Conservation (phyloP, 1,284 basidiomycete species). For the Anthracocystis walkeri region DNA sequence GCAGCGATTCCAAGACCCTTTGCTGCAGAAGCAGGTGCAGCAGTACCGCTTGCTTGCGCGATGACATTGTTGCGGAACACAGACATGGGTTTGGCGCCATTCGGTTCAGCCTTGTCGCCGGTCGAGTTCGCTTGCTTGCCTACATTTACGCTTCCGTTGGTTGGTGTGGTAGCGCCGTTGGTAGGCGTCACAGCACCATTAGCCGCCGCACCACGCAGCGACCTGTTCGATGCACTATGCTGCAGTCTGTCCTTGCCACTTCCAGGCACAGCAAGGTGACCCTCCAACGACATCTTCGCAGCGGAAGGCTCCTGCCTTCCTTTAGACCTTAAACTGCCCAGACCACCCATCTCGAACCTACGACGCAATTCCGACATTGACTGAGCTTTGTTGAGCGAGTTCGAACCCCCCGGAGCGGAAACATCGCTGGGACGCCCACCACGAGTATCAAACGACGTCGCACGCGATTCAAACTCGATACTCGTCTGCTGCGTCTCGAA, state of each 20-base stretch:
- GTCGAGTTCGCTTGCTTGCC: neutral
- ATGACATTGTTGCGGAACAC: conserved; percentile 28
- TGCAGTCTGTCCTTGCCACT: conserved; percentile 7
- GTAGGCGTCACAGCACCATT: conserved; percentile 1
- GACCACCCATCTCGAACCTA: conserved; percentile 27
- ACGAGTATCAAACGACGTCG: conserved; percentile 39
- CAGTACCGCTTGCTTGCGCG: conserved; percentile 9
- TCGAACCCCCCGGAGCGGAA: conserved; percentile 9
- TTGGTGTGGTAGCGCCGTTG: conserved; percentile 20
- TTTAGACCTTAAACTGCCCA: conserved; percentile 21
- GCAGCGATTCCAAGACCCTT: conserved; percentile 35
- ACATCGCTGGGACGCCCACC: conserved; percentile 29
- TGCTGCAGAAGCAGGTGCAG: conserved; percentile 9
- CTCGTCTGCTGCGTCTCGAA: conserved; percentile 51
- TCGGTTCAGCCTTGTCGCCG: conserved; percentile 4
- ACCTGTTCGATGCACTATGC: conserved; percentile 27
- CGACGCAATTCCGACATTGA: conserved; percentile 41
- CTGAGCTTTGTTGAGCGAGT: conserved; percentile 32
- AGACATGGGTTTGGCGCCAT: conserved; percentile 6
- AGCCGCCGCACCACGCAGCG: conserved; percentile 9
- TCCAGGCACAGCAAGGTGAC: conserved; percentile 18
- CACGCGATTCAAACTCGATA: conserved; percentile 47
- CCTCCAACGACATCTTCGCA: conserved; percentile 31
- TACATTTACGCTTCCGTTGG: neutral
- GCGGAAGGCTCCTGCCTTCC: conserved; percentile 19